Base-by-base conservation (phyloP, 2,329 filamentous ascomycete genomes). In the Neoascochyta sp. region DNA sequence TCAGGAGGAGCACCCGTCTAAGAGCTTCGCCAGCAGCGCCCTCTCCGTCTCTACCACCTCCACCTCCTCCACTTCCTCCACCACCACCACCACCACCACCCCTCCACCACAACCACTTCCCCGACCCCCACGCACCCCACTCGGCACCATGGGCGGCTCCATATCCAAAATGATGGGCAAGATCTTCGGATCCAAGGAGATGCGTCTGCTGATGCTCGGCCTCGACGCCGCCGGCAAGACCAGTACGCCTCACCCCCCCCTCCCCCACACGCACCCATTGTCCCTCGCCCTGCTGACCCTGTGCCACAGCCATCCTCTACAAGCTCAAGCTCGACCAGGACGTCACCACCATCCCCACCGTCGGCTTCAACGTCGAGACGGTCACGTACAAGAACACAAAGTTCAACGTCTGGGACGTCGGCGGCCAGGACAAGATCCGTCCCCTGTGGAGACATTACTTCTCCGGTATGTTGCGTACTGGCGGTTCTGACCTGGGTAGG, bases 311-410 rank as follows among this genome's bases (percentile, higher is more conserved):
- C 59, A 98, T 98, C 65, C 82, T 98, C 57, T 98, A 98, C 78
- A 98, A 98, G 80, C 82, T 98, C 69, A 98, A 98, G 81, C 86
- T 98, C 64, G 90, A 92, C 73, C 85, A 95, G 77, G 92, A 94
- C 66, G 92, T 96, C 68, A 96, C 92, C 64, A 98, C 92, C 54
- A 98, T 98, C 63, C 92, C 92, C 54, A 98, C 92, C 63, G 95
- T 96, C 63, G 92, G 92, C 62, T 98, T 98, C 83, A 98, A 98
- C 76, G 92, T 98, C 69, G 92, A 98, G 80, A 96, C 92, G 34
- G 92, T 98, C 68, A 89, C 94, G 68, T 96, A 96, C 79, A 95
- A 95, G 81, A 98, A 98, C 81, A 95, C 95, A 62, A 88, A 95
- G 69, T 98, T 98, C 79, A 96, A 90, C 68, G 92, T 98, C 67